These are phyloP conservation scores for Solanum verrucosum DNA, from an alignment of 257 asterid species.

Conservation along the genomic window DNA sequence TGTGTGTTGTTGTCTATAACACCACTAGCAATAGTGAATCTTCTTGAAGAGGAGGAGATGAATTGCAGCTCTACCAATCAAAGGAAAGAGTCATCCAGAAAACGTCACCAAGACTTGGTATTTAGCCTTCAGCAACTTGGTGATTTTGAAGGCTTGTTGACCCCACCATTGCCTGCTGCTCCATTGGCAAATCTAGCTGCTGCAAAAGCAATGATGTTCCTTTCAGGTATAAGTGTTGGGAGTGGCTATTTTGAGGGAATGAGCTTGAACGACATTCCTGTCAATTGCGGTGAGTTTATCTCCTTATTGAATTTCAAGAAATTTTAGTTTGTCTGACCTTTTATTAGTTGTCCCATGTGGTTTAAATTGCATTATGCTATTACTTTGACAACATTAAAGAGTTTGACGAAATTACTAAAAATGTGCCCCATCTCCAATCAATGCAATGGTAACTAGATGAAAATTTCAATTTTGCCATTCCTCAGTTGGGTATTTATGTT, in stretches of 20 bases:
- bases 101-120: constrained; percentile 64
- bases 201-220: constrained; percentile 83
- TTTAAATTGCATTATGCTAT: background rate
- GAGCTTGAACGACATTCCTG: constrained; percentile 77
- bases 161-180: constrained; percentile 71
- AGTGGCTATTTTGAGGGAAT: constrained; percentile 77
- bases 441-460: background rate
- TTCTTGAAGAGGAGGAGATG: constrained; percentile 76
- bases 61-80: constrained; percentile 28
- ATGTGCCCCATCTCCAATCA: background rate
- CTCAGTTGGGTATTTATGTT: background rate
- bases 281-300: constrained; percentile 65
- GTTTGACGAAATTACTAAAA: background rate
- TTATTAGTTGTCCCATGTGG: background rate
- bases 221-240: constrained; percentile 68
- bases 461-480: background rate
- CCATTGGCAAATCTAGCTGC: constrained; percentile 95
- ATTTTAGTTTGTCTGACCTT: background rate
- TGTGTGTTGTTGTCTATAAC: constrained; percentile 78
- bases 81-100: constrained; percentile 38
- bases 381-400: background rate
- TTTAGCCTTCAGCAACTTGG: constrained; percentile 74
- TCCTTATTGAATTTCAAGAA: background rate
- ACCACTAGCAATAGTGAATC: constrained; percentile 67
- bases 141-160: constrained; percentile 81